These are phyloP conservation scores for Corniculantispora saksenae DNA, from an alignment of 2,329 filamentous ascomycete species.

Conservation along the genomic window DNA sequence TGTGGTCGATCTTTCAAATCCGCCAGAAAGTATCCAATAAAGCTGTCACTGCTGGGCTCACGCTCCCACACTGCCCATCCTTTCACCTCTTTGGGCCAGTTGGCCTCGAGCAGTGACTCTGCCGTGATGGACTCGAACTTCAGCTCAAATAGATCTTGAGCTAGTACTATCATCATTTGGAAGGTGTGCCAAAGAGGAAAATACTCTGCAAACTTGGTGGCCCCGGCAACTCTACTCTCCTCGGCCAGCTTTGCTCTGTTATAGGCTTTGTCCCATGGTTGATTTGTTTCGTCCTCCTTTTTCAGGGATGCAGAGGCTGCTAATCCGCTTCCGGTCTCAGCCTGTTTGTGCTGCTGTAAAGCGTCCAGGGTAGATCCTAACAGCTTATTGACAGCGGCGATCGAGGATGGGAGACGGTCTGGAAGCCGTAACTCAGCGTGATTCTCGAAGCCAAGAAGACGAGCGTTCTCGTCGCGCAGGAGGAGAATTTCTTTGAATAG, in stretches of 20 bases:
- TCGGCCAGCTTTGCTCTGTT: background rate
- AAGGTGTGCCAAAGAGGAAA: background rate
- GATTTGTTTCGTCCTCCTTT: background rate
- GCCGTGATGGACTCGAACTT: background rate
- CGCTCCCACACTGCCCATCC: slow-evolving; percentile 1
- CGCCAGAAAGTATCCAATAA: background rate
- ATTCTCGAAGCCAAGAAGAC: slow-evolving; percentile 1
- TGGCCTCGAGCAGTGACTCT: slow-evolving; percentile 1
- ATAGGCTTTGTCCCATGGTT: background rate
- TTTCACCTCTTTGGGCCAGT: background rate
- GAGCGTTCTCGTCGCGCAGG: background rate
- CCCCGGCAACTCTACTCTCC: background rate
- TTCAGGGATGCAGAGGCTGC: background rate
- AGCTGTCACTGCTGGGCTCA: background rate
- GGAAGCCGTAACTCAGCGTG: background rate
- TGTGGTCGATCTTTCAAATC: background rate
- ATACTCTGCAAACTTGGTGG: slow-evolving; percentile 3
- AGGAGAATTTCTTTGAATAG: background rate
- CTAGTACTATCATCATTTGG: background rate
- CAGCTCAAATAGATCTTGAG: slow-evolving; percentile 2
- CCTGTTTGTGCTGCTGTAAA: background rate
- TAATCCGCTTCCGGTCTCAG: background rate
- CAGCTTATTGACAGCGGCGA: background rate
- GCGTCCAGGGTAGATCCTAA: background rate
- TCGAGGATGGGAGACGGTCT: background rate